Evolutionary conservation across 495 filamentous ascomycete species (phyloP).

Genomic region (Staphylotrichum tortipilum): DNA sequence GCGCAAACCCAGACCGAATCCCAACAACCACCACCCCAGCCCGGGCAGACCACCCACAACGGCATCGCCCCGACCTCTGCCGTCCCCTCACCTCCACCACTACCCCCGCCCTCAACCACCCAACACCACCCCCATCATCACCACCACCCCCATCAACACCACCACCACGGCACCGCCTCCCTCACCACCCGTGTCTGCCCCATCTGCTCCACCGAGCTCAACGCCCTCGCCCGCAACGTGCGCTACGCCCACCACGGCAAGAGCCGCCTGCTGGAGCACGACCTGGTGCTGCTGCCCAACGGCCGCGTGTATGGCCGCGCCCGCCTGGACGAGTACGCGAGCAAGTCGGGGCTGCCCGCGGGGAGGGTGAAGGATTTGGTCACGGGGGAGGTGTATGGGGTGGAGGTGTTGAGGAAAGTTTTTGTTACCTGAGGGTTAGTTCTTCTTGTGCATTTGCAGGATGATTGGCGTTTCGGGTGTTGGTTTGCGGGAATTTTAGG

Average conservation of each 20-base stretch:
- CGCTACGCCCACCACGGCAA: constrained; percentile 93
- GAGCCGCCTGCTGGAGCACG: constrained; percentile 72
- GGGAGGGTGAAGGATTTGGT: constrained; percentile 75
- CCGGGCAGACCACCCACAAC: too few species aligned
- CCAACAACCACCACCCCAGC: constrained; percentile 16
- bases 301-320: constrained; percentile 73
- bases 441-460: neutral
- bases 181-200: constrained; percentile 60
- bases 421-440: constrained; percentile 50
- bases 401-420: constrained; percentile 68
- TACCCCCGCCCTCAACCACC: neutral
- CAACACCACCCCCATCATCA: neutral
- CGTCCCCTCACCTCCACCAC: constrained; percentile 2
- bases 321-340: constrained; percentile 64
- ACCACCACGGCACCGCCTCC: constrained; percentile 23
- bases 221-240: constrained; percentile 76
- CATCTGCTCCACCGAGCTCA: constrained; percentile 90
- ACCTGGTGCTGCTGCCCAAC: constrained; percentile 82
- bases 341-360: constrained; percentile 55
- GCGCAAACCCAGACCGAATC: constrained; percentile 6
- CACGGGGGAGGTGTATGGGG: constrained; percentile 56
- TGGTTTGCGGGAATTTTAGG: neutral
- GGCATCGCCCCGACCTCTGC: too few species aligned
- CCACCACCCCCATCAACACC: neutral
- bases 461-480: neutral